phyloP scores from a whole-genome alignment of 805 yeast species.

The Komagataella phaffii region DNA sequence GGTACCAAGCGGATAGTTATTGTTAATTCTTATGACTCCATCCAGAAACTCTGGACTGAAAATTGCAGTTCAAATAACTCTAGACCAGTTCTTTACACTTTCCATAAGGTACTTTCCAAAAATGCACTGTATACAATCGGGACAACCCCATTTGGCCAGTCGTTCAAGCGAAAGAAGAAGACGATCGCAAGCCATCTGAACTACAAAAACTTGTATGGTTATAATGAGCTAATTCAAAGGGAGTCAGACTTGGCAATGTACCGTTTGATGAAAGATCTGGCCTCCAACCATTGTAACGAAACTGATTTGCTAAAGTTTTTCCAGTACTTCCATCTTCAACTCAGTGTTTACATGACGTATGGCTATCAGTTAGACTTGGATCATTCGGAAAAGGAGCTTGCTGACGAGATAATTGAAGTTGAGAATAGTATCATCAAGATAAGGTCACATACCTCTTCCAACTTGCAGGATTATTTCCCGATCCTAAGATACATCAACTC shows the following conservation, averaged over 20 bases:
- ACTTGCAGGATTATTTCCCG: conserved; percentile 42
- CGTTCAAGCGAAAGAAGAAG: conserved; percentile 34
- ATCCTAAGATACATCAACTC: conserved; percentile 20
- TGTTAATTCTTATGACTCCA: conserved; percentile 50
- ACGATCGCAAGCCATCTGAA: conserved; percentile 31
- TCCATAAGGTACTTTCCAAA: conserved; percentile 46
- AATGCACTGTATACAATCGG: conserved; percentile 51
- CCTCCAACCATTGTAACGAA: background rate
- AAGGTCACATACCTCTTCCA: conserved; percentile 39
- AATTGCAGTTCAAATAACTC: conserved; percentile 44
- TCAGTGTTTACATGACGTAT: conserved; percentile 37
- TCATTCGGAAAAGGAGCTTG: conserved; percentile 19
- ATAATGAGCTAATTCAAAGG: conserved; percentile 21
- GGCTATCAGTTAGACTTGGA: conserved; percentile 34
- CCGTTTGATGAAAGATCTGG: background rate
- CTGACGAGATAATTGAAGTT: conserved; percentile 38
- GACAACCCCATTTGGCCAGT: conserved; percentile 43
- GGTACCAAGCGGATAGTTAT: conserved; percentile 47
- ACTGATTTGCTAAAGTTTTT: background rate
- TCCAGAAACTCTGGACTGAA: conserved; percentile 37
- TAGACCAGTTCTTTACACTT: conserved; percentile 53
- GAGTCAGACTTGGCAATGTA: conserved; percentile 18
- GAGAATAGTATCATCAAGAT: conserved; percentile 43
- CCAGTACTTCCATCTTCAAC: conserved; percentile 23
- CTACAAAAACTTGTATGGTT: conserved; percentile 18